These are phyloP conservation scores for Mesotaenium endlicherianum DNA, from an alignment of 139 green algal species.

Conservation along the genomic window DNA sequence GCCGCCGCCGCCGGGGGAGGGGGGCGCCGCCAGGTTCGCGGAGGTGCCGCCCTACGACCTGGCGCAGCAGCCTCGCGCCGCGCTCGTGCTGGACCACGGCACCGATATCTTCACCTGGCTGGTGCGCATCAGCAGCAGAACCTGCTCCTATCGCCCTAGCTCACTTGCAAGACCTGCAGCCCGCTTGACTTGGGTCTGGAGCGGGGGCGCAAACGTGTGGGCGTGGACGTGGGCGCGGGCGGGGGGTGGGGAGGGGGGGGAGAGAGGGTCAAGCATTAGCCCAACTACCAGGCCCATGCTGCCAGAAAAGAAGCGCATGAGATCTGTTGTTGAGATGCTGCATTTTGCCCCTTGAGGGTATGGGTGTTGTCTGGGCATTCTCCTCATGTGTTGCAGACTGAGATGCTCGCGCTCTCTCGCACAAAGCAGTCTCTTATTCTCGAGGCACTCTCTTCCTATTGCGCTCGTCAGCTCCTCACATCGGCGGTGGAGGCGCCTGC, in stretches of 20 bases:
- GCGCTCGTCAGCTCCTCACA: too few species aligned
- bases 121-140: background rate
- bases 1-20: background rate
- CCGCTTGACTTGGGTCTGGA: background rate
- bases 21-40: constrained; percentile 8
- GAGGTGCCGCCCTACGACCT: constrained; percentile 41
- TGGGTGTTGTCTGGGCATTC: too few species aligned
- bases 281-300: background rate
- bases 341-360: too few species aligned
- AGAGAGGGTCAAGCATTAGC: background rate
- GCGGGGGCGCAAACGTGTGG: background rate
- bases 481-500: too few species aligned
- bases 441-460: too few species aligned
- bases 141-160: background rate
- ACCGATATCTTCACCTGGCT: constrained; percentile 56
- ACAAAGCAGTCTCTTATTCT: too few species aligned
- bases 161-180: background rate
- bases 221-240: background rate
- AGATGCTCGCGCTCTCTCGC: too few species aligned
- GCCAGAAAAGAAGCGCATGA: background rate
- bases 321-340: too few species aligned
- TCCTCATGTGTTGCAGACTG: too few species aligned
- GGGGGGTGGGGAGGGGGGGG: background rate
- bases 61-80: constrained; percentile 24
- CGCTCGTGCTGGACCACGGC: constrained; percentile 57